Conservation (phyloP, 192 early-diverging fungal genomes). For the Globomyces pollinis-pini region DNA sequence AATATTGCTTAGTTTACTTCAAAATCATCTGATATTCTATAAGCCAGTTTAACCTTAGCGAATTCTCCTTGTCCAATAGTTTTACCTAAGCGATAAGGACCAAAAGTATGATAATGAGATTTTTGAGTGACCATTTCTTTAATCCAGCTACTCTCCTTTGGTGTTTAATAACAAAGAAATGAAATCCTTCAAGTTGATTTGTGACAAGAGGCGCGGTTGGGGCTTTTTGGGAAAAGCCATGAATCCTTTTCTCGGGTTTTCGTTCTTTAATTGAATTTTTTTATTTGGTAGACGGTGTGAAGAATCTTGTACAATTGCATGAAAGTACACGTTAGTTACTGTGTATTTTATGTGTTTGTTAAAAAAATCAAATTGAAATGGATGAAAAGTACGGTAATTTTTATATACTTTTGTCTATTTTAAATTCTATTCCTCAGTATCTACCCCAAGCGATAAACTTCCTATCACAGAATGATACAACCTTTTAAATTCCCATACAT, state of each 20-base stretch:
- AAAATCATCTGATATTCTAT: not conserved
- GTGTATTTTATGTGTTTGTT: not conserved
- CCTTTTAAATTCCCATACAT: slow-evolving; percentile 47
- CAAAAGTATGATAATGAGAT: no score
- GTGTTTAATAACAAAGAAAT: no score
- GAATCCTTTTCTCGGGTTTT: no score
- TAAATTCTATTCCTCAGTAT: not conserved
- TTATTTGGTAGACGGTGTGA: no score
- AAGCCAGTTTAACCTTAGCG: slow-evolving; percentile 50
- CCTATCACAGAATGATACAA: slow-evolving; percentile 33
- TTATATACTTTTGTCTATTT: not conserved
- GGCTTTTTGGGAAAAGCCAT: no score
- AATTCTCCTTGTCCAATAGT: slow-evolving; percentile 55
- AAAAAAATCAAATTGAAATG: not conserved
- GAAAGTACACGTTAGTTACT: no score
- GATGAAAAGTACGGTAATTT: not conserved
- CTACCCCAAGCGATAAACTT: slow-evolving; percentile 12
- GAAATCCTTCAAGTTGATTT: no score
- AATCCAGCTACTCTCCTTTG: no score
- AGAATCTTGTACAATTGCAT: no score
- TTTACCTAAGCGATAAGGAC: slow-evolving; percentile 36
- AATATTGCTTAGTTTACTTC: not conserved
- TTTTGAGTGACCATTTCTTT: no score
- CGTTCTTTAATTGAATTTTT: no score
- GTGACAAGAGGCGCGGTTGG: no score